Base-by-base conservation (phyloP, 768 basidiomycete species). In the Lactarius hatsudake region DNA sequence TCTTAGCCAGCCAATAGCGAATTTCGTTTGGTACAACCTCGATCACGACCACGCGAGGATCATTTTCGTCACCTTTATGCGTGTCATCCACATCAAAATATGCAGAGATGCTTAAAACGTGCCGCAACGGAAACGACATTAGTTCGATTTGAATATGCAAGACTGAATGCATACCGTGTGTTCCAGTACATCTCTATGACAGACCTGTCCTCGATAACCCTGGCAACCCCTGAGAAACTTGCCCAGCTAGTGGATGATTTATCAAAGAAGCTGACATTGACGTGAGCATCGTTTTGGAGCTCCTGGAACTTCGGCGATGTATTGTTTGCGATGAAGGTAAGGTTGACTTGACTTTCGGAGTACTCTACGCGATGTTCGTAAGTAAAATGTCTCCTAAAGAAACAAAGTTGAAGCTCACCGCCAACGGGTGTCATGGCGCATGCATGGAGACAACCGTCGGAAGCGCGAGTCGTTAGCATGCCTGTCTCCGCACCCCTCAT, bases 11-110 rank as follows among this genome's bases (percentile, higher is more conserved):
- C 87, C 88, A 96, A 74, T 93, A 96, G 62, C 88, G 83, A 69
- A 97, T 89, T 79, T 91, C 89, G 42, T 86, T 82, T 0, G 93
- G 92, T 61, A 88, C 76, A 62, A 97, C 84, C 74, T 93, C 86
- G 70, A 96, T 91, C 42, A 91, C 75, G 8, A 87, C 82, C 4
- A 96, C 83, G 30, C 94, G 85, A 0, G 94, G 92, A 70, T 96
- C 95, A 57, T 82, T 79, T 36, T 82, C 82, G 72, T 89, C 85
- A n/a, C 94, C 94, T 72, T 86, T 88, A 76, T 95, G 94, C 7
- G 89, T 78, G n/a, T 91, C 91, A 70, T 88, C 87, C 63, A 95
- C 80, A 74, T 96, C 90, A 72, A 96, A 96, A 83, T 92, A 97
- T 0, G 88, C 89, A 10, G 83, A 75, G 38, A 85, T 80, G 3